These are phyloP conservation scores for Petunia hybrid DNA, from an alignment of 305 asterid genomes.

Conservation along the genomic window DNA sequence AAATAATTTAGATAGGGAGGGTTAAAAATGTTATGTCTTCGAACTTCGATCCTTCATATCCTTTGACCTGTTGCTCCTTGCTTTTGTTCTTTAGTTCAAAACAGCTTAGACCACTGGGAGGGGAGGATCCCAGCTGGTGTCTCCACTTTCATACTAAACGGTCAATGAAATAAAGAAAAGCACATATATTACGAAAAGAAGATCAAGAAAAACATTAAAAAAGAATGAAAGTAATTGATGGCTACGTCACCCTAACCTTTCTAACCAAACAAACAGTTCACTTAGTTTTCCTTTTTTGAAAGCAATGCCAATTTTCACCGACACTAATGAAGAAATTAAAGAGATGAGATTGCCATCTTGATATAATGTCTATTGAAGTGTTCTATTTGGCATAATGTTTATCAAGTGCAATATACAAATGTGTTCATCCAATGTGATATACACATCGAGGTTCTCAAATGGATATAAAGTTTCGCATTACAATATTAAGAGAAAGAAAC, in stretches of 20 bases:
- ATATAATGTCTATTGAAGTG: not conserved
- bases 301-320: constrained; percentile 18
- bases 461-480: too few relatives aligned
- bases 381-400: not conserved
- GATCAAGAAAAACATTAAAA: too few relatives aligned
- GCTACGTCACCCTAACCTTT: constrained; percentile 14
- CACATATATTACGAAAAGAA: not conserved
- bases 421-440: too few relatives aligned
- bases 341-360: not conserved
- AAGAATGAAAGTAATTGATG: constrained; percentile 7
- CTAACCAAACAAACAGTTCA: not conserved
- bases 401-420: not conserved
- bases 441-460: too few relatives aligned
- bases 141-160: not conserved
- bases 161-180: not conserved
- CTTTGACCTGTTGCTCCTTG: too few relatives aligned
- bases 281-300: not conserved
- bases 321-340: not conserved
- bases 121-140: not conserved
- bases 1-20: too few relatives aligned
- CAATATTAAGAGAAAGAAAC: too few relatives aligned
- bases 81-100: not conserved
- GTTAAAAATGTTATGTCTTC: too few relatives aligned
- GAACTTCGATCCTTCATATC: too few relatives aligned
- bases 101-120: not conserved